phyloP scores from a whole-genome alignment of 768 basidiomycete species.

The Naganishia antarctica region DNA sequence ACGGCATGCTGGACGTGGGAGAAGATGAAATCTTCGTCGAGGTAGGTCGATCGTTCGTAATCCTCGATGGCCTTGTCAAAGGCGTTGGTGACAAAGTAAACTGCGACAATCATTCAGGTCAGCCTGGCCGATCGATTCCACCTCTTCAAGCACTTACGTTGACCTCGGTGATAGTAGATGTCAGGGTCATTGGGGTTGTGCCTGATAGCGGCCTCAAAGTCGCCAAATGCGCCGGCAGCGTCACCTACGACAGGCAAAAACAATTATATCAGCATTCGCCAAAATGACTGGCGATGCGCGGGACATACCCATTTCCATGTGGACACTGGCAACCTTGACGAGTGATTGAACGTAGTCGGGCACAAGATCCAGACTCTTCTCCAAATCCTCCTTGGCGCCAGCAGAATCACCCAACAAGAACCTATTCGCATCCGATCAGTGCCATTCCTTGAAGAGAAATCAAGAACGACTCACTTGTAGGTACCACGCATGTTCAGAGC shows the following conservation, averaged over 20 bases:
- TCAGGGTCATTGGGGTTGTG: conserved; percentile 82
- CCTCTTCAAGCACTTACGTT: conserved; percentile 58
- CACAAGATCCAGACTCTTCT: conserved; percentile 65
- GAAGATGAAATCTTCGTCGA: conserved; percentile 88
- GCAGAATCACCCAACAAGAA: conserved; percentile 81
- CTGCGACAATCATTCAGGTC: conserved; percentile 50
- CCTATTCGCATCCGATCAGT: conserved; percentile 50
- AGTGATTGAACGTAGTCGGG: conserved; percentile 73
- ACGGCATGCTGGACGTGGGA: conserved; percentile 96
- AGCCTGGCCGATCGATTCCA: neutral
- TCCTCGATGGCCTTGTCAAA: conserved; percentile 79
- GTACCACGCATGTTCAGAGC: conserved; percentile 90
- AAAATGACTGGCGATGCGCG: neutral
- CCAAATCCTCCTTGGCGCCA: conserved; percentile 77
- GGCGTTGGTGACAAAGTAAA: conserved; percentile 91
- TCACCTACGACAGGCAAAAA: too few relatives aligned
- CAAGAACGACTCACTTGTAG: conserved; percentile 66
- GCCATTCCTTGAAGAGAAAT: neutral
- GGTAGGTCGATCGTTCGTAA: conserved; percentile 80
- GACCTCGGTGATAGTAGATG: conserved; percentile 97
- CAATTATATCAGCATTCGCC: conserved; percentile 11
- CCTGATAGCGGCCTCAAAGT: conserved; percentile 82
- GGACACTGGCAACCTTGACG: conserved; percentile 93
- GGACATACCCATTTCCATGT: conserved; percentile 76
- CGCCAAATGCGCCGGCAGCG: conserved; percentile 72